Evolutionary conservation across 2,329 filamentous ascomycete species (phyloP).

Genomic region (Trichophyton schoenleinii): DNA sequence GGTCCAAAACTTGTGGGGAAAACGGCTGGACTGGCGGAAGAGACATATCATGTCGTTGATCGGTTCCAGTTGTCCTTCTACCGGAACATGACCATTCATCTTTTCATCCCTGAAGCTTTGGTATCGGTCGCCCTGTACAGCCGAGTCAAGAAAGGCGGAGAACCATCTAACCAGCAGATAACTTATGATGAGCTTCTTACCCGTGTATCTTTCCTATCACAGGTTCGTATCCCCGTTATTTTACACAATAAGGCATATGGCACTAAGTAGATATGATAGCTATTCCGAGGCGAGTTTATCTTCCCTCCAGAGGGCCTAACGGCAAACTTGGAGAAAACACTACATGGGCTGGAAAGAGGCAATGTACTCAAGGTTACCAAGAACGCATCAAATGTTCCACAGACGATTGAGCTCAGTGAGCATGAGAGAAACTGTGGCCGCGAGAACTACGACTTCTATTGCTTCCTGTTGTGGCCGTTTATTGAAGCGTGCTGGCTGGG

Average conservation of each 20-base stretch:
- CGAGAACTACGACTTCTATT: constrained; percentile 98
- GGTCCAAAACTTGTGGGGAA: constrained; percentile 78
- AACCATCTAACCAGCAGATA: constrained; percentile 66
- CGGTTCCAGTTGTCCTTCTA: constrained; percentile 97
- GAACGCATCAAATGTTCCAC: constrained; percentile 39
- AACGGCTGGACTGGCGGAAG: constrained; percentile 68
- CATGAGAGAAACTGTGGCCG: constrained; percentile 64
- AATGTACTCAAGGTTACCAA: constrained; percentile 58
- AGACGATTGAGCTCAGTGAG: constrained; percentile 63
- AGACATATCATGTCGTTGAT: constrained; percentile 89
- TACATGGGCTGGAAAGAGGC: constrained; percentile 65
- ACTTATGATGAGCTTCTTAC: constrained; percentile 57
- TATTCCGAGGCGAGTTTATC: constrained; percentile 95
- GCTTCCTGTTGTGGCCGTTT: constrained; percentile 96
- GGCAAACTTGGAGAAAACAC: constrained; percentile 66
- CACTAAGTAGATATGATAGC: constrained; percentile 28
- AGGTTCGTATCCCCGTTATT: constrained; percentile 22
- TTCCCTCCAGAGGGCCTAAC: constrained; percentile 78
- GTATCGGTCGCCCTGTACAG: constrained; percentile 87
- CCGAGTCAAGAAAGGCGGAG: constrained; percentile 80
- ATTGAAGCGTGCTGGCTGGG: constrained; percentile 91
- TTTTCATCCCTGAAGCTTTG: constrained; percentile 87
- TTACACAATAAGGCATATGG: constrained; percentile 10
- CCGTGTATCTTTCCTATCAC: constrained; percentile 81
- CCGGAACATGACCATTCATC: constrained; percentile 97